Evolutionary conservation across 73 alveolate species (phyloP), one percentile per base, ranked within the genome.

Genomic region (Diophrys sp.): DNA sequence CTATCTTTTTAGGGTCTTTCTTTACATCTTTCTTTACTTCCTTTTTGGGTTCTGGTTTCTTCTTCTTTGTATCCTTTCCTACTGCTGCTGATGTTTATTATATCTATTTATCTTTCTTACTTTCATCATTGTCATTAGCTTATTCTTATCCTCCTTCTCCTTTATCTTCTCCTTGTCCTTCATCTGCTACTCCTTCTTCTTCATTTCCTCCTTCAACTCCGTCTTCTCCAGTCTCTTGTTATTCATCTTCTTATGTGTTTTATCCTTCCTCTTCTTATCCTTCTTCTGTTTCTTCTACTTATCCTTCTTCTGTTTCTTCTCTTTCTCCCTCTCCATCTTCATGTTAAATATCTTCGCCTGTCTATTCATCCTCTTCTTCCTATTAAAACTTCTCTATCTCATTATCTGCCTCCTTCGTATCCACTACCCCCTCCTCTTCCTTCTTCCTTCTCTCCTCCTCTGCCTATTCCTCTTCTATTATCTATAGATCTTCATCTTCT

Each of bases 401-500:
- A 66, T 5, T 11, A 5, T 24, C 74, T 5, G 29, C 74, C 70
- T 28, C 54, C 30, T 32, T 73, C 70, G 24, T 73, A 11, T 5
- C 27, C 24, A 30, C 80, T 30, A 2, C 29, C 14, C 57, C 23
- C 8, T 75, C 74, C 23, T 53, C 62, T 23, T 71, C 54, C 5
- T 44, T 44, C 62, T 44, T 44, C 62, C 62, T 44, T 44, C 18
- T 44, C 62, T 44, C 18, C 62, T 44, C 18, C 18, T 5, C 62
- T 5, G 5, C 62, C 18, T 44, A 44, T 30, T 77, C 85, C 62
- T 77, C 85, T 75, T 77, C 85, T 0, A 77, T 77, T 62, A 66
- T 77, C 28, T 67, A 68, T 14, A 77, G 70, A 24, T 67, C 54
- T 29, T 67, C 44, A 2, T 77, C 85, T 30, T 56, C 78, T 44